Conservation (phyloP, 352 stramenopile genomes). For the Globisporangium spiculum region DNA sequence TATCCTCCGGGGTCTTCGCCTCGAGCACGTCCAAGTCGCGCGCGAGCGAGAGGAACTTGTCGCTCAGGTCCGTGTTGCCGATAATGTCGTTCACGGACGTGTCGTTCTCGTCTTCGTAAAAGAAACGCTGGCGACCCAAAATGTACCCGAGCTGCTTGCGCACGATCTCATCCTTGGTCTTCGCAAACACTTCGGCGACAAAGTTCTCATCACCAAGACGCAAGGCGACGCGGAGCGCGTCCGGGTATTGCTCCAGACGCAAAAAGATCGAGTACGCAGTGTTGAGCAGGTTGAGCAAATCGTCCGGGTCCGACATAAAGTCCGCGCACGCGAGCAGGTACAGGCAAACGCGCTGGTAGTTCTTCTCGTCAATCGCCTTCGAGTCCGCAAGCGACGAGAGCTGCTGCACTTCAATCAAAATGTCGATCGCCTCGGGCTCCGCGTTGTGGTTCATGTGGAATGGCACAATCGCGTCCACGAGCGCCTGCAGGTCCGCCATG, state of each 20-base stretch:
- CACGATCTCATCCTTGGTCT: slow-evolving; percentile 62
- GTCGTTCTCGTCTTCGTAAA: slow-evolving; percentile 93
- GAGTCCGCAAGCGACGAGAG: slow-evolving; percentile 93
- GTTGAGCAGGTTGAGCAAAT: slow-evolving; percentile 89
- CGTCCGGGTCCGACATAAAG: slow-evolving; percentile 98
- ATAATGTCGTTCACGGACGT: slow-evolving; percentile 93
- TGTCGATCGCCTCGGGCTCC: slow-evolving; percentile 98
- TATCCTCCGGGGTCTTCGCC: slow-evolving; percentile 96
- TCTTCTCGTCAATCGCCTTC: slow-evolving; percentile 96
- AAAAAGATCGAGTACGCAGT: slow-evolving; percentile 96
- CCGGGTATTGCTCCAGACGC: slow-evolving; percentile 91
- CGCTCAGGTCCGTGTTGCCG: slow-evolving; percentile 95
- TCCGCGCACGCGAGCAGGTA: slow-evolving; percentile 98
- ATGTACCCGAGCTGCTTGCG: slow-evolving; percentile 95
- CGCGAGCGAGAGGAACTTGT: slow-evolving; percentile 96
- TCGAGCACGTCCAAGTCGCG: slow-evolving; percentile 98
- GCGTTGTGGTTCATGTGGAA: slow-evolving; percentile 99
- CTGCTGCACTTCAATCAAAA: slow-evolving; percentile 98
- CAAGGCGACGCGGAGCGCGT: slow-evolving; percentile 97
- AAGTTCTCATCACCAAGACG: slow-evolving; percentile 85
- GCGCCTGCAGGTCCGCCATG: slow-evolving; percentile 89
- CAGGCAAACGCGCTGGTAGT: slow-evolving; percentile 97
- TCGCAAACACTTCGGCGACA: slow-evolving; percentile 74
- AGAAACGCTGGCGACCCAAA: slow-evolving; percentile 93
- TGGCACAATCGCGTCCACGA: slow-evolving; percentile 98